Conservation (phyloP, 208 protist genomes). For the Trypanosoma conorhini region DNA sequence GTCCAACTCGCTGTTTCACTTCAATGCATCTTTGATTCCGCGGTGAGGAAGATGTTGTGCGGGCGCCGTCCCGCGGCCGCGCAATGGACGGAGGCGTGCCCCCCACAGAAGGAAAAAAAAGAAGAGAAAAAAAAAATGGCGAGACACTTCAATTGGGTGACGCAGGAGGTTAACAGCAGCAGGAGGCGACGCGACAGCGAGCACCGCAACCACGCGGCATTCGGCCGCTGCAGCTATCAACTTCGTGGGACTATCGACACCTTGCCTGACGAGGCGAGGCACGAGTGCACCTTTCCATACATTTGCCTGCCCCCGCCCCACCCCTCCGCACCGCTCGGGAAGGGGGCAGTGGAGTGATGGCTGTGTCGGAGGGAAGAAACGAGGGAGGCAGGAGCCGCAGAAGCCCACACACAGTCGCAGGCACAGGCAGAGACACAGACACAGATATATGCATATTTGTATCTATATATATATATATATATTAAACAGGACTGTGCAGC, state of each 20-base stretch:
- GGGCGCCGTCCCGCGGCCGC: too few relatives aligned
- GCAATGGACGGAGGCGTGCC: neutral
- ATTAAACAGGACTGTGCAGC: neutral
- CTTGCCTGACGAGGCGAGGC: neutral
- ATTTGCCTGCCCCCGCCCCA: neutral
- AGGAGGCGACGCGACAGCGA: neutral
- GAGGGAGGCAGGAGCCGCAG: neutral
- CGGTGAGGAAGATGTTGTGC: too few relatives aligned
- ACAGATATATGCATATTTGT: too few relatives aligned
- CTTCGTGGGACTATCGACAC: neutral
- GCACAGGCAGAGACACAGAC: too few relatives aligned
- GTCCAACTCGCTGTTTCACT: too few relatives aligned
- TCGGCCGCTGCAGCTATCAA: neutral
- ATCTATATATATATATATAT: conserved; percentile 3
- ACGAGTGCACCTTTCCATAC: neutral
- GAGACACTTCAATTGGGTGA: neutral
- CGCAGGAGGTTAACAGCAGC: neutral
- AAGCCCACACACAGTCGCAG: neutral
- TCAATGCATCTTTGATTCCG: too few relatives aligned
- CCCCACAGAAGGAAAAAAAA: neutral
- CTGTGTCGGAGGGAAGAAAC: neutral
- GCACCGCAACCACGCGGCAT: neutral
- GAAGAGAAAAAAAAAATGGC: neutral
- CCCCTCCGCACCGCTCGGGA: neutral
- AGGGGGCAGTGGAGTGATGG: neutral